Base-by-base conservation (phyloP, 371 early-diverging fungal species). In the Mucor saturninus region DNA sequence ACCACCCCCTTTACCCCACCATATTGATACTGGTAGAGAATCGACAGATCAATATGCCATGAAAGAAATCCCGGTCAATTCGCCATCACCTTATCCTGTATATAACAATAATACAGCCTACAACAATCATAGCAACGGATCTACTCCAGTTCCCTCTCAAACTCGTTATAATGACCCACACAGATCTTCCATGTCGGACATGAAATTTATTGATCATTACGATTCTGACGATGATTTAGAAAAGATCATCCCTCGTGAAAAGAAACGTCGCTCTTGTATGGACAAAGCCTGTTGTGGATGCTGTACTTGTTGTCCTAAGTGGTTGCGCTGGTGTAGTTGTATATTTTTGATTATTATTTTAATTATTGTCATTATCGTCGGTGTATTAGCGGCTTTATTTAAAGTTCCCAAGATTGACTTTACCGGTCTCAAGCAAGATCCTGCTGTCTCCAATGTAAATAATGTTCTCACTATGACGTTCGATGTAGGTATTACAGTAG, bases 201-300 rank as follows among this genome's bases (percentile, higher is more conserved):
- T 67, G 61, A 62, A 67, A 14, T 63, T 63, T 21, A 63, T 63
- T 32, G 46, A 43, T 28, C 67, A 67, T 13, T 67, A 71, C 11
- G 71, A 70, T n/a, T 70, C 71, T 2, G 65, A 70, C 35, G 66
- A 66, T 56, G 71, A 70, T 37, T 58, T 61, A 21, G 66, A 70
- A 35, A 70, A 70, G 30, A 62, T 65, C 21, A 65, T 70, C 11
- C 66, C 65, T 31, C 58, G 59, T 13, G 62, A 62, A 55, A 61
- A 51, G 55, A 62, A 61, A 38, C 66, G 62, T 45, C 68, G 79
- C 15, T 73, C 82, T 6, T 81, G 82, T 45, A 56, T 71, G 26
- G 82, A 76, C 31, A 74, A 66, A 21, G n/a, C 76, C 11, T 81
- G 82, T 30, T 81, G 82, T 60, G 82, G 76, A 9, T 81, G 82